Conservation (phyloP, 2,329 filamentous ascomycete species). For the Aspergillus viridinutans region DNA sequence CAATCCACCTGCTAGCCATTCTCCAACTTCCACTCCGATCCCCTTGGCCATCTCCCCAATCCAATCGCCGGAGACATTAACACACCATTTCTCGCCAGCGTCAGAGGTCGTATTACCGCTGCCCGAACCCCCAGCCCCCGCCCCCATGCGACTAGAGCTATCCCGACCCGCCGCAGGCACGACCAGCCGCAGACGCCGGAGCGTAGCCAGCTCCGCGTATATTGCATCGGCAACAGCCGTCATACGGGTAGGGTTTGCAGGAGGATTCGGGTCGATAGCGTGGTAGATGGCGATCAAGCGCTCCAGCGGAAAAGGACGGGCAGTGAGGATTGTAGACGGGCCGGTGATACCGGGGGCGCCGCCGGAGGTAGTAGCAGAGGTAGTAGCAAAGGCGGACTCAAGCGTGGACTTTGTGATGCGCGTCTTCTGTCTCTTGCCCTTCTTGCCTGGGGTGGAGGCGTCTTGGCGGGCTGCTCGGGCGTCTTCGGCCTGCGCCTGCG, state of each 20-base stretch:
- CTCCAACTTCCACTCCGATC: constrained; percentile 44
- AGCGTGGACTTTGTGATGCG: constrained; percentile 41
- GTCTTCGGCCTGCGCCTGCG: constrained; percentile 35
- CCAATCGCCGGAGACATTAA: constrained; percentile 46
- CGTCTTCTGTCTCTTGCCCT: constrained; percentile 34
- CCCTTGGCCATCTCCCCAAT: constrained; percentile 43
- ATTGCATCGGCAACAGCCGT: constrained; percentile 40
- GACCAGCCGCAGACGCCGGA: constrained; percentile 45
- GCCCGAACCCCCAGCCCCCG: constrained; percentile 22
- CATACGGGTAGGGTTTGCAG: constrained; percentile 35
- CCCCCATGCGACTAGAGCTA: constrained; percentile 24
- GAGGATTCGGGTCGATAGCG: constrained; percentile 44
- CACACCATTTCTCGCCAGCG: constrained; percentile 45
- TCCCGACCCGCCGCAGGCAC: constrained; percentile 37
- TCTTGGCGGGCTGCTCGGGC: constrained; percentile 24
- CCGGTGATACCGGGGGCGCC: constrained; percentile 31
- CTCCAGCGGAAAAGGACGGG: constrained; percentile 43
- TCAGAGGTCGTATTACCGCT: constrained; percentile 36
- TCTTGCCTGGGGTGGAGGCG: constrained; percentile 29
- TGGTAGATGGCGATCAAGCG: constrained; percentile 46
- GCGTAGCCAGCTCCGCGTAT: constrained; percentile 43
- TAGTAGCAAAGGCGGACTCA: constrained; percentile 36
- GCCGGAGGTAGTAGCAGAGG: constrained; percentile 33
- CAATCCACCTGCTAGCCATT: constrained; percentile 39
- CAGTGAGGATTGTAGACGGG: constrained; percentile 38